Evolutionary conservation across 305 asterid species (phyloP).

Genomic region (Solanum hybrid): DNA sequence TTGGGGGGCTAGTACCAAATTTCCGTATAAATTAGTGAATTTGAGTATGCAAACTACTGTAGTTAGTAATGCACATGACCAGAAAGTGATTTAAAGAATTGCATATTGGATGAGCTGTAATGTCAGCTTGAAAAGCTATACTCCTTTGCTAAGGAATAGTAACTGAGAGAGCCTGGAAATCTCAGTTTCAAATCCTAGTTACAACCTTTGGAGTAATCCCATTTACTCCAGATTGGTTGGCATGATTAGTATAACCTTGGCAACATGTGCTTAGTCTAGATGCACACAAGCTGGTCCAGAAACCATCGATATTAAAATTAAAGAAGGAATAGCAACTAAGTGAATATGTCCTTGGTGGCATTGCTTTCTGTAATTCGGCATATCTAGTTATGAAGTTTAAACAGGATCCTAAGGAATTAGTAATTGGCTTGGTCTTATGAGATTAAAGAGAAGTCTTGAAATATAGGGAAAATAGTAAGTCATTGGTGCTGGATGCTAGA

Average conservation of each 20-base stretch:
- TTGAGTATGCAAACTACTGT: not conserved
- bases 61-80: not conserved
- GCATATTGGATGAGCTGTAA: not conserved
- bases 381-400: not conserved
- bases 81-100: not conserved
- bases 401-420: not conserved
- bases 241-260: not conserved
- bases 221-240: not conserved
- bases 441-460: not conserved
- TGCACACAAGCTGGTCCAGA: not conserved
- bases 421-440: not conserved
- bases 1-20: not conserved
- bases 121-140: not conserved
- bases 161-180: not conserved
- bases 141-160: not conserved
- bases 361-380: not conserved
- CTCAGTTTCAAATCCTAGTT: not conserved
- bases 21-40: not conserved
- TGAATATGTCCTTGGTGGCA: not conserved
- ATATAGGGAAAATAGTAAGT: not conserved
- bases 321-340: not conserved
- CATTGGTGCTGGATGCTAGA: not conserved
- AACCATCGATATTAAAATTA: not conserved
- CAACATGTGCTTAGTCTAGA: not conserved
- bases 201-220: not conserved